Evolutionary conservation across 345 rosid species (phyloP).

Genomic region (Rhodamnia rubescens): DNA sequence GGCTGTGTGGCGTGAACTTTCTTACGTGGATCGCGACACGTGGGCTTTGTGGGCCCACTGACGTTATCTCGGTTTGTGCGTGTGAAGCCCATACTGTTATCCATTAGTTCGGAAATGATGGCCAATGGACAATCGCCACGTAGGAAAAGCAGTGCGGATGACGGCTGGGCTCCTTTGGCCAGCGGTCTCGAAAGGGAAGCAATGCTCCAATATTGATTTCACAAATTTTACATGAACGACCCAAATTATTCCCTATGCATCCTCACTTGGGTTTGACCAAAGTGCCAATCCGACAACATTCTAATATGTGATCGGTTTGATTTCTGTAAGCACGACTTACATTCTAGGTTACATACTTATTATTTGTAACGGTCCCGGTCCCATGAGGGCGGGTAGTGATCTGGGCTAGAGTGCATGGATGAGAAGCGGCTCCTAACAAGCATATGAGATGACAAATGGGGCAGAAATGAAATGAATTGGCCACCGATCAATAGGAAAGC

Average conservation of each 20-base stretch:
- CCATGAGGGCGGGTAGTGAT: too few relatives aligned
- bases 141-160: not conserved
- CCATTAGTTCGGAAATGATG: not conserved
- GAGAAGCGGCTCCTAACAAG: too few relatives aligned
- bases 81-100: conserved; percentile 1
- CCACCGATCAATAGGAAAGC: too few relatives aligned
- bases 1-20: not conserved
- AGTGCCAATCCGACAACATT: not conserved
- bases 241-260: not conserved
- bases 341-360: not conserved
- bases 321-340: too few relatives aligned
- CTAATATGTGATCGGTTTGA: not conserved
- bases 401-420: too few relatives aligned
- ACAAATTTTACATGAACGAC: rapidly evolving
- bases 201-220: not conserved
- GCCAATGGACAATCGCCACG: conserved; percentile 2
- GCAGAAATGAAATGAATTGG: too few relatives aligned
- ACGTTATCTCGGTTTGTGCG: not conserved
- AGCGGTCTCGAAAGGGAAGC: not conserved
- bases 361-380: too few relatives aligned
- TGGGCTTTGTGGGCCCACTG: not conserved
- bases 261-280: not conserved
- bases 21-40: not conserved
- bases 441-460: too few relatives aligned
- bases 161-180: not conserved